Conservation (phyloP, 2,329 filamentous ascomycete genomes). For the Cercospora janseana region DNA sequence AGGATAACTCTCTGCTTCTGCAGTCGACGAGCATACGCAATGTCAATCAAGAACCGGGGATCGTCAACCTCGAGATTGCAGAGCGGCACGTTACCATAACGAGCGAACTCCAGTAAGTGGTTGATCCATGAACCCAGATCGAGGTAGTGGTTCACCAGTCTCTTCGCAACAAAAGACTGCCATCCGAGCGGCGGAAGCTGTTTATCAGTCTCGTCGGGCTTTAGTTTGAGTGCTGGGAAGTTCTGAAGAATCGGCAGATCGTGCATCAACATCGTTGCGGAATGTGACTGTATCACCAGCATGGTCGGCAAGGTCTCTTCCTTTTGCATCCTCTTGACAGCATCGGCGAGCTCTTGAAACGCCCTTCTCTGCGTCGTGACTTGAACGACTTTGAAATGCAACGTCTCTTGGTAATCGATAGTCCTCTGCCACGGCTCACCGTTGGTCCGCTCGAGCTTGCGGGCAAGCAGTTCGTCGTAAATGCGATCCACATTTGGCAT, state of each 20-base stretch:
- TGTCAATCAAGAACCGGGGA: slow-evolving; percentile 89
- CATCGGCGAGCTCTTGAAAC: slow-evolving; percentile 79
- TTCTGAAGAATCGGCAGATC: slow-evolving; percentile 82
- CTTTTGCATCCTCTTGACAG: slow-evolving; percentile 84
- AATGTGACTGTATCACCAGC: slow-evolving; percentile 87
- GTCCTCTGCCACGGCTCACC: slow-evolving; percentile 74
- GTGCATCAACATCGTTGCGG: slow-evolving; percentile 74
- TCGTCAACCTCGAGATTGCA: slow-evolving; percentile 96
- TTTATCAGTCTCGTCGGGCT: slow-evolving; percentile 79
- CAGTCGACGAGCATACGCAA: slow-evolving; percentile 86
- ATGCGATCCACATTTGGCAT: slow-evolving; percentile 88
- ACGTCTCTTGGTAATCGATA: slow-evolving; percentile 80
- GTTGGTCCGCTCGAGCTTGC: slow-evolving; percentile 63
- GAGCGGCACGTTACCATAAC: slow-evolving; percentile 90
- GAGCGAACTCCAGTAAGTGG: slow-evolving; percentile 80
- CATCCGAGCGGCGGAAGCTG: slow-evolving; percentile 88
- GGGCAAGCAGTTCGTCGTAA: slow-evolving; percentile 72
- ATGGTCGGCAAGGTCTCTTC: slow-evolving; percentile 79
- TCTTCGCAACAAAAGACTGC: slow-evolving; percentile 84
- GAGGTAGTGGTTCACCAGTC: slow-evolving; percentile 84
- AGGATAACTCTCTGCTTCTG: slow-evolving; percentile 90
- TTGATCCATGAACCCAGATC: slow-evolving; percentile 89
- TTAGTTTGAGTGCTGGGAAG: slow-evolving; percentile 77
- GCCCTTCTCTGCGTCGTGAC: slow-evolving; percentile 89
- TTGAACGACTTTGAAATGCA: slow-evolving; percentile 82